These are phyloP conservation scores for Umbilicus rupestris DNA, from an alignment of 164 flowering plant species.

Conservation along the genomic window DNA sequence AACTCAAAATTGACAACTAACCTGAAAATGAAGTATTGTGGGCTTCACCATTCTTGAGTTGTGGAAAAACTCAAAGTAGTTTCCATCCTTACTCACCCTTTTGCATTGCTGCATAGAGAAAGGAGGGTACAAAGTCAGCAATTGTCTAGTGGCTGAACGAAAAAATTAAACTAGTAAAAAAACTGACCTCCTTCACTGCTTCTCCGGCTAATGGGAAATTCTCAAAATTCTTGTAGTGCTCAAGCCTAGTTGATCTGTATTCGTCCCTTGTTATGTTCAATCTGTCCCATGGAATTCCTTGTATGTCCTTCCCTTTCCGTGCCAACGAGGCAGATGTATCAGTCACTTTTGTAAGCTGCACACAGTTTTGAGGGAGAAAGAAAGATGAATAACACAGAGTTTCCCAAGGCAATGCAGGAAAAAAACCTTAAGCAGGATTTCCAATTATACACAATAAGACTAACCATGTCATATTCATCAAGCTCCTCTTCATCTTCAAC, in stretches of 20 bases:
- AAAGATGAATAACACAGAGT: conserved; percentile 2
- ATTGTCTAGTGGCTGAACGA: neutral
- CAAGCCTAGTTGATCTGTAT: conserved; percentile 51
- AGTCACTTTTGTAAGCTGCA: conserved; percentile 44
- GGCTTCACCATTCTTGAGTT: conserved; percentile 64
- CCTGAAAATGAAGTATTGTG: conserved; percentile 75
- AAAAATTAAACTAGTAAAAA: neutral
- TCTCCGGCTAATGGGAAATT: conserved; percentile 48
- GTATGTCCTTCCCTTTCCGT: conserved; percentile 57
- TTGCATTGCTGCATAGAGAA: conserved; percentile 33
- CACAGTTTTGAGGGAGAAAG: conserved; percentile 4
- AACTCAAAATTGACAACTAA: conserved; percentile 12
- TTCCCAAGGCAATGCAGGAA: neutral
- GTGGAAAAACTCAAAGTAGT: conserved; percentile 41
- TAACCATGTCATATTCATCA: conserved; percentile 4
- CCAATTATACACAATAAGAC: neutral
- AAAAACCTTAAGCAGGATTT: neutral
- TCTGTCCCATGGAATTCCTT: conserved; percentile 68
- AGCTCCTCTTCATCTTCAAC: conserved; percentile 3
- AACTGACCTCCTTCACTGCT: conserved; percentile 37
- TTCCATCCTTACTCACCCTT: conserved; percentile 37
- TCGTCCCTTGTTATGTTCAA: conserved; percentile 47
- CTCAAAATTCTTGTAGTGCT: conserved; percentile 59
- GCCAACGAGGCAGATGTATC: conserved; percentile 66
- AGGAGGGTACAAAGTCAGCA: neutral